These are phyloP conservation scores for Pichia sp. DNA, from an alignment of 1,139 yeast genomes.

Conservation along the genomic window DNA sequence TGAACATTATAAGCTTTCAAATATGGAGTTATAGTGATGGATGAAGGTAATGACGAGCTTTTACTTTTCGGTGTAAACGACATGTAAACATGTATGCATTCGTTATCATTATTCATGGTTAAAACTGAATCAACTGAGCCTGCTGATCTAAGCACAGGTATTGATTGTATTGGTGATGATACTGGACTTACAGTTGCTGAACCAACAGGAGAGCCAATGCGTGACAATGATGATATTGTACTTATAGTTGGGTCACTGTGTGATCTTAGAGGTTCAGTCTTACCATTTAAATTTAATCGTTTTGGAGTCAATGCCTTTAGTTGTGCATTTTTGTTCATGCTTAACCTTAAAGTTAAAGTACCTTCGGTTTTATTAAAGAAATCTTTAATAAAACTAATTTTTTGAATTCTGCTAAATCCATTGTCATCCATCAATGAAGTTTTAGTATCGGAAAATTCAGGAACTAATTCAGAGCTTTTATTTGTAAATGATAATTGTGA, in stretches of 20 bases:
- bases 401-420: slow-evolving; percentile 6
- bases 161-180: background rate
- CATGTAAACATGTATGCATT: slow-evolving; percentile 6
- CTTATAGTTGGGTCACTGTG: background rate
- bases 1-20: slow-evolving; percentile 17
- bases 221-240: background rate
- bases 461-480: background rate
- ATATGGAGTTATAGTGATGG: slow-evolving; percentile 11
- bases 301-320: slow-evolving; percentile 16
- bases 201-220: background rate
- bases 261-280: background rate
- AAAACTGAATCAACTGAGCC: slow-evolving; percentile 2
- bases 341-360: slow-evolving; percentile 8
- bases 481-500: slow-evolving; percentile 1
- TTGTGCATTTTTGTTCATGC: slow-evolving; percentile 10
- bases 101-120: background rate
- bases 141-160: background rate
- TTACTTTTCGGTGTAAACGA: slow-evolving; percentile 9
- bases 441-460: slow-evolving; percentile 5
- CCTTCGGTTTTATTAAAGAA: slow-evolving; percentile 19
- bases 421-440: background rate
- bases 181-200: background rate
- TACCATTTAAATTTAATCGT: slow-evolving; percentile 1
- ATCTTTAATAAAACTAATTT: slow-evolving; percentile 8
- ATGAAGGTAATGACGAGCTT: slow-evolving; percentile 13